These are phyloP conservation scores for Cercospora citrullina DNA, from an alignment of 2,329 filamentous ascomycete species.

Conservation along the genomic window DNA sequence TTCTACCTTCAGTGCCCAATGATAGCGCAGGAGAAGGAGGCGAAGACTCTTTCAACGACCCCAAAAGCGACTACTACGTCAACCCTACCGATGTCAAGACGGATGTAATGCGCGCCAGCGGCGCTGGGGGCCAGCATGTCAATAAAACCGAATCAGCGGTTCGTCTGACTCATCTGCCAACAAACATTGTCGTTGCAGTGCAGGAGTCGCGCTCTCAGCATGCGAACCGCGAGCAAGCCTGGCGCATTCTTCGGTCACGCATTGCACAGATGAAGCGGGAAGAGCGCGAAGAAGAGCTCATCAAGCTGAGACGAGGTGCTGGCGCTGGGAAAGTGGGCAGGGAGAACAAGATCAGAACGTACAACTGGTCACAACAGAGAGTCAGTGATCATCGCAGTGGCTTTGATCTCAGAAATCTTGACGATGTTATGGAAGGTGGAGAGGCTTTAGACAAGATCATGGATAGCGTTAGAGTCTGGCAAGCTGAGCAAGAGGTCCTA, in stretches of 20 bases:
- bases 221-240: constrained; percentile 83
- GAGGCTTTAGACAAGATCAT: constrained; percentile 73
- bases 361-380: constrained; percentile 76
- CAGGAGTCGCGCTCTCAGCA: constrained; percentile 91
- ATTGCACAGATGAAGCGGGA: constrained; percentile 79
- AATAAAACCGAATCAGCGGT: constrained; percentile 98
- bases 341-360: constrained; percentile 91
- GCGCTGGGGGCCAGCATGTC: constrained; percentile 94
- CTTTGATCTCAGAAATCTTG: constrained; percentile 74
- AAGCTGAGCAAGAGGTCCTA: constrained; percentile 72
- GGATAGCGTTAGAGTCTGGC: constrained; percentile 74
- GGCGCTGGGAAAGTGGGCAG: constrained; percentile 78
- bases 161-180: constrained; percentile 85
- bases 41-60: constrained; percentile 70
- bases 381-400: constrained; percentile 88
- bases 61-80: constrained; percentile 88
- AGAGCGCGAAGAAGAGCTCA: constrained; percentile 77
- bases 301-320: constrained; percentile 72
- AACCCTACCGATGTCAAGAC: constrained; percentile 76
- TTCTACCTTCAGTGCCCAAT: constrained; percentile 78
- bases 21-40: constrained; percentile 50
- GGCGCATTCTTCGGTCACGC: constrained; percentile 78
- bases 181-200: constrained; percentile 82
- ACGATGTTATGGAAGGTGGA: constrained; percentile 74
- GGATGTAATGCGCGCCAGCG: constrained; percentile 89